Evolutionary conservation across 2,329 filamentous ascomycete species (phyloP), one percentile per base, ranked within the genome.

Genomic region (Didymella glomerata): DNA sequence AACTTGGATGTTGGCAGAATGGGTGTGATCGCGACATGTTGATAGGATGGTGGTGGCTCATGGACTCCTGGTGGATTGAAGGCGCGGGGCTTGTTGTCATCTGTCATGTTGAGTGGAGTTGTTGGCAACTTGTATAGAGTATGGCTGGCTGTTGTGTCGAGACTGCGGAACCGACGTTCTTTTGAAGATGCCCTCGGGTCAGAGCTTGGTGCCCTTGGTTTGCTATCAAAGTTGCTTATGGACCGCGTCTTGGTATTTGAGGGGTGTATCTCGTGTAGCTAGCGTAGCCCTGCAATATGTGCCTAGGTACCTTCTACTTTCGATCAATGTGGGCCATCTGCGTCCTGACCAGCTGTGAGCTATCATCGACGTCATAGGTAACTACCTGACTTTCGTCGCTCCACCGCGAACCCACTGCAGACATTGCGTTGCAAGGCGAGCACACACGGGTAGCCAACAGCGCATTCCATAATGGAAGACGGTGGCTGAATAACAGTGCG

Each of bases 1-100:
- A 77, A 63, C 18, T 65, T 68, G 13, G 68, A 71, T 13, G 67
- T 68, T 45, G 69, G 67, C 3, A 71, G 45, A 25, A 76, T 60
- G 16, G 72, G 72, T 4, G 73, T 75, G 41, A 72, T 49, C 64
- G 66, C 70, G 47, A 70, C 63, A 60, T 75, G 72, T n/a, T 57
- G 54, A 54, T 76, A 76, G 30, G 68, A 71, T 47, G 72, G 67
- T 13, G 71, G 68, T 24, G 72, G 71, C 11, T 50, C 52, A 11
- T 68, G 63, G 18, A 75, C 69, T 11, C 42, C 58, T 3, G 69
- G 55, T 1, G 71, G 72, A n/a, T 75, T 75, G 60, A 70, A 73
- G 16, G 71, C 63, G 34, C 67, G 60, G 8, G 73, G 72, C 58
- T 74, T 74, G 53, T 65, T 67, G 16, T 57, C 40, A 46, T 57